Evolutionary conservation across 148 eudicot genomes (phyloP), one percentile per base, ranked within the genome.

Genomic region (Polygonum maritimum): DNA sequence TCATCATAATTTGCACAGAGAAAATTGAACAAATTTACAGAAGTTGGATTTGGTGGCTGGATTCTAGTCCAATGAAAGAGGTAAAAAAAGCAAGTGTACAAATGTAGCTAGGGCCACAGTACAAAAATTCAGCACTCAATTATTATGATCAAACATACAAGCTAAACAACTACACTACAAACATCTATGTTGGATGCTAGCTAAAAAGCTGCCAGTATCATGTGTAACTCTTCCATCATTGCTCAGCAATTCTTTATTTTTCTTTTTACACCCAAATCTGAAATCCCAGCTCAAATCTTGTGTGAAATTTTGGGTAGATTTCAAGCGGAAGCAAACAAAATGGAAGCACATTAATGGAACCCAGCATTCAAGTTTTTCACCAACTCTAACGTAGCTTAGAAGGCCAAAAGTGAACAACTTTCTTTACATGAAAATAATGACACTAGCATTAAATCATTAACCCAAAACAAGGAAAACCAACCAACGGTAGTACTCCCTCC

Each of bases 301-400:
- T 58, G 35, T 2, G 65, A 58, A 58, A n/a, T 18, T n/a, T 54
- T 18, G 19, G 60, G 35, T 60, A 60, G 14, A 60, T 22, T 60
- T 60, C 36, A 60, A 60, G 67, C 14, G 71, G 12, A 67, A 67
- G 44, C 71, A 67, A 67, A 67, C 71, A 67, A 67, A 67, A 31
- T 31, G 15, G 41, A 65, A 65, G 71, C 71, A 65, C 44, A 35
- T 36, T 65, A 33, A 44, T 6, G 33, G 39, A 21, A n/a, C 22
- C 70, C 70, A 12, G 40, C 70, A 63, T 22, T 57, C 35, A 22
- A 4, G 63, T n/a, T 57, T n/a, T 57, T 57, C 65, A 57, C 21
- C 63, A 8, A 22, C 65, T 21, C 3, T 22, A 13, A 3, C 65
- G 65, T 57, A 57, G 18, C 70, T 63, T 63, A 31, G 7, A 63